Evolutionary conservation across 208 protist species (phyloP).

Genomic region (Acanthamoeba culbertsoni): DNA sequence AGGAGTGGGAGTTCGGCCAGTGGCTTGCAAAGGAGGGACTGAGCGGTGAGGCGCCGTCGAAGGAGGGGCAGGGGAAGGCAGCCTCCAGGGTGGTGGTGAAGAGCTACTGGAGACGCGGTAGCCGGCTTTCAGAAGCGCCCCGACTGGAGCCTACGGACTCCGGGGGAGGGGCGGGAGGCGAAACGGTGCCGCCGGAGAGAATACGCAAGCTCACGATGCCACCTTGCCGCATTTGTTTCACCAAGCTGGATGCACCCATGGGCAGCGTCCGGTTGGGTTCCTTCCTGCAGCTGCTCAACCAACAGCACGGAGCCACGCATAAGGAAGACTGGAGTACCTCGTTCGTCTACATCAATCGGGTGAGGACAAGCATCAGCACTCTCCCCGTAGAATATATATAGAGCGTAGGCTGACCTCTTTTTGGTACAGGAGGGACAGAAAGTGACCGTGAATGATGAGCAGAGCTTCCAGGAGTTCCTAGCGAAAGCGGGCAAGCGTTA

Average conservation of each 20-base stretch:
- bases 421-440: background rate
- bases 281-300: background rate
- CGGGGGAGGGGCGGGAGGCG: background rate
- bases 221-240: constrained; percentile 14
- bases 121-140: background rate
- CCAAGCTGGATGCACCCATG: background rate
- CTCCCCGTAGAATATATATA: too few species aligned
- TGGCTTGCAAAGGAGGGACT: background rate
- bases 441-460: background rate
- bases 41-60: background rate
- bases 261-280: background rate
- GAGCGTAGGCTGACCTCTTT: too few species aligned
- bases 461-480: background rate
- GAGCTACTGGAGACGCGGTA: background rate
- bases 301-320: constrained; percentile 14
- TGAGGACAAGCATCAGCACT: background rate
- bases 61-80: background rate
- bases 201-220: constrained; percentile 30
- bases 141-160: background rate
- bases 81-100: background rate
- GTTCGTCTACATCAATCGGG: background rate
- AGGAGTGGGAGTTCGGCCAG: constrained; percentile 48
- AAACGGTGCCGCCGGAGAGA: background rate
- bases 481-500: background rate
- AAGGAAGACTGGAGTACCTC: background rate